Evolutionary conservation across 2,329 filamentous ascomycete genomes (phyloP).

Genomic region (Pseudogymnoascus sp.): DNA sequence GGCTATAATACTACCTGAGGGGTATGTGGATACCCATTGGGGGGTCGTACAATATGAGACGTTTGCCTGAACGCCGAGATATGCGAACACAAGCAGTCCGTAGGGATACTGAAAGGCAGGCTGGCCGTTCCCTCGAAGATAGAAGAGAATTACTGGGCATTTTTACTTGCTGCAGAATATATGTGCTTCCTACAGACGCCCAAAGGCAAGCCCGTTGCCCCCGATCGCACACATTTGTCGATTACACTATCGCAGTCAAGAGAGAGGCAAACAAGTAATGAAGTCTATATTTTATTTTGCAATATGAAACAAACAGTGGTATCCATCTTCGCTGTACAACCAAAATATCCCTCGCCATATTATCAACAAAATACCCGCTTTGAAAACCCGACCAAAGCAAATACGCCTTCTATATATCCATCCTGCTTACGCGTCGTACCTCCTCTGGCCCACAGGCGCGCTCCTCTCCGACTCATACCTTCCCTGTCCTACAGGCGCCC

Average conservation of each 20-base stretch:
- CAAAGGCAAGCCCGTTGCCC: background rate
- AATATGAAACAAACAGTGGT: background rate
- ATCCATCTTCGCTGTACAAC: background rate
- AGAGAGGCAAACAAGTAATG: background rate
- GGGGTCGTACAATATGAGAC: background rate
- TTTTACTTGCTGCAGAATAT: background rate
- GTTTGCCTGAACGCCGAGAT: background rate
- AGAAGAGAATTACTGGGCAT: background rate
- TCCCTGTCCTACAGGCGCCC: background rate
- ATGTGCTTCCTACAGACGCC: background rate
- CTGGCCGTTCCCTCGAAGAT: background rate
- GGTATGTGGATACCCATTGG: background rate
- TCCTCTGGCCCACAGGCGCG: background rate
- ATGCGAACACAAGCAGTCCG: background rate
- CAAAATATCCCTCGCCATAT: background rate
- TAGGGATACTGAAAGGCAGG: background rate
- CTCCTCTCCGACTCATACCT: background rate
- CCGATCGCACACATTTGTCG: background rate
- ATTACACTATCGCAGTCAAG: background rate
- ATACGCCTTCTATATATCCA: background rate
- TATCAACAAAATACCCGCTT: background rate
- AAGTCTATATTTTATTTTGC: background rate
- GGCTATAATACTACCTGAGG: background rate
- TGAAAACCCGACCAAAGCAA: background rate
- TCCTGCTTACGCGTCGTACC: background rate